These are phyloP conservation scores for Ogataea corticis DNA, from an alignment of 805 yeast genomes.

Conservation along the genomic window DNA sequence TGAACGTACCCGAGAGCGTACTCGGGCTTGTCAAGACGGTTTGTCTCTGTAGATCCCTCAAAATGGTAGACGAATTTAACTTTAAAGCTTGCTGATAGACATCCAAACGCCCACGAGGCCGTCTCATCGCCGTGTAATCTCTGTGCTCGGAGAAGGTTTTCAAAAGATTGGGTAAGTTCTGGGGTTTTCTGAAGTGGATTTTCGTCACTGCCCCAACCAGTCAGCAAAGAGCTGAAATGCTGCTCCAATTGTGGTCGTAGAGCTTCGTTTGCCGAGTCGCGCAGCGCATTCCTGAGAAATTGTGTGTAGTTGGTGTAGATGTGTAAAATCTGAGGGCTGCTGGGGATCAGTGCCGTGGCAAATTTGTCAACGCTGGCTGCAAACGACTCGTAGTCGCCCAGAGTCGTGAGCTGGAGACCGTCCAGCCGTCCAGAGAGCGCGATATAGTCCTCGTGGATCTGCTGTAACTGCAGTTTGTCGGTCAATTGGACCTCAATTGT, in stretches of 20 bases:
- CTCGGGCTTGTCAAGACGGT: conserved; percentile 67
- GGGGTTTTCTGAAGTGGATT: background rate
- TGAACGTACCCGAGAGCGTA: conserved; percentile 60
- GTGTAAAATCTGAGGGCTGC: background rate
- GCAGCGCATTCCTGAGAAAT: background rate
- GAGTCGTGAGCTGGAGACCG: conserved; percentile 9
- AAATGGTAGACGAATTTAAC: conserved; percentile 63
- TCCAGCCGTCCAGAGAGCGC: conserved; percentile 9
- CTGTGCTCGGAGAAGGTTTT: conserved; percentile 12
- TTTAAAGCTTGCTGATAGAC: conserved; percentile 46
- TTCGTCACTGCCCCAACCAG: conserved; percentile 7
- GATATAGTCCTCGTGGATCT: conserved; percentile 9
- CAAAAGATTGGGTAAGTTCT: conserved; percentile 2
- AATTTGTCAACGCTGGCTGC: conserved; percentile 4
- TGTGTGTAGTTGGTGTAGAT: background rate
- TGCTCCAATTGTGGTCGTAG: background rate
- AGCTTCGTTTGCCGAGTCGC: background rate
- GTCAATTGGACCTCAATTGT: conserved; percentile 13
- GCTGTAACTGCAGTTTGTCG: conserved; percentile 13
- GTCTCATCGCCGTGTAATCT: background rate
- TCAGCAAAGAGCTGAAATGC: background rate
- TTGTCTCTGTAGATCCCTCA: conserved; percentile 56
- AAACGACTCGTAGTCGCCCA: conserved; percentile 3
- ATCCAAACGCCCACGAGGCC: conserved; percentile 47
- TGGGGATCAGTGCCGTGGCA: background rate